Evolutionary conservation across 345 rosid genomes (phyloP), one percentile per base, ranked within the genome.

Genomic region (Anacardium occidentale): DNA sequence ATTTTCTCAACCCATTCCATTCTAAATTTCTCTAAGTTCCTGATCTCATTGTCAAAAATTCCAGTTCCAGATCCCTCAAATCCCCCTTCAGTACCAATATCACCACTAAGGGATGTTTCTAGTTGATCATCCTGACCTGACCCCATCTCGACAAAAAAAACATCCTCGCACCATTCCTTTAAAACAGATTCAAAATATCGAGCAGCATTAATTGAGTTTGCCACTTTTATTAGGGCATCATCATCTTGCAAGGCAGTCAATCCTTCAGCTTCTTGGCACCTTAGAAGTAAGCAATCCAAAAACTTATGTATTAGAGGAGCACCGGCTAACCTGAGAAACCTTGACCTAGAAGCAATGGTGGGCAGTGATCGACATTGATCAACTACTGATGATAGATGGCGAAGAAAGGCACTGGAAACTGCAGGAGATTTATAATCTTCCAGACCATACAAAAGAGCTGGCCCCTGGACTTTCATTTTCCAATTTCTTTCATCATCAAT

Each of bases 181-280:
- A 95, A 62, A 69, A 91, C 87, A 60, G 90, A 82, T 73, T 89
- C 98, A 64, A 88, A 62, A 69, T 86, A 85, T 71, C 71, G 86
- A 34, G 87, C 82, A 72, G 96, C 93, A 78, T 92, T 95, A 42
- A 91, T 50, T 5, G 90, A 85, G 80, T 82, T 82, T 29, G 86
- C 82, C 59, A 95, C 99, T 83, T 91, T 95, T 62, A 90, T 65
- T 57, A 95, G 81, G 75, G 88, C 99, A 75, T 82, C 81, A 55
- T 91, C 87, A 76, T 91, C 97, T 2, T 96, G 88, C 74, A 91
- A 75, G 26, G 98, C 93, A 73, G 99, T 95, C 81, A 91, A 71
- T 68, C 98, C 98, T 85, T 92, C 98, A 9, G 98, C 98, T 75
- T 91, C 98, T 80, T 89, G 99, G 81, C 99, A 91, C 79, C 93